Conservation (phyloP, 2,329 filamentous ascomycete genomes). For the Chaetothyriales sp. region DNA sequence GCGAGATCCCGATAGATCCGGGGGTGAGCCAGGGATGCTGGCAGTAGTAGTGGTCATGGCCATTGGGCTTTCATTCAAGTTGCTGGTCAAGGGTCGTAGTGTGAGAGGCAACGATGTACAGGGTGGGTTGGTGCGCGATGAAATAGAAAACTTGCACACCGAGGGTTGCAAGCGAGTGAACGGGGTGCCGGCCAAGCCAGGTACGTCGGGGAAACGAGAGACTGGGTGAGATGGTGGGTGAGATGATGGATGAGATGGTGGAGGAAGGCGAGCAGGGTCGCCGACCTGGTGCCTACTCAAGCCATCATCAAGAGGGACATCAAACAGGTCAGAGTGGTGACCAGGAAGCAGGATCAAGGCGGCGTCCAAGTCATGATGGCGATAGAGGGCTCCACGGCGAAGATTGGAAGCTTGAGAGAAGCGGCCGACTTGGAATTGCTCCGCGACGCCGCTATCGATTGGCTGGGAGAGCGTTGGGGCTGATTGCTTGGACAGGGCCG, state of each 20-base stretch:
- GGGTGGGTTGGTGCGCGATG: not conserved
- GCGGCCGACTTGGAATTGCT: constrained; percentile 10
- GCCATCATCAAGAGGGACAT: not conserved
- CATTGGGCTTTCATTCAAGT: constrained; percentile 18
- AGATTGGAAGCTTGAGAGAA: constrained; percentile 10
- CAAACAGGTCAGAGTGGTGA: not conserved
- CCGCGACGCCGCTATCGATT: not conserved
- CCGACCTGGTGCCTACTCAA: not conserved
- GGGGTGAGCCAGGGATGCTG: constrained; percentile 52
- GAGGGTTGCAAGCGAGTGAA: constrained; percentile 6
- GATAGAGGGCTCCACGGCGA: not conserved
- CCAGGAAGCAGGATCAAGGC: not conserved
- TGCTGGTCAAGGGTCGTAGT: constrained; percentile 6
- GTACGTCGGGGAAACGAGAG: not conserved
- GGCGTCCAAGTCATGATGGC: not conserved
- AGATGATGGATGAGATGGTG: not conserved
- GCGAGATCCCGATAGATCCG: constrained; percentile 70
- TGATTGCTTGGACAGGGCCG: not conserved
- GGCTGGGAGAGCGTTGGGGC: not conserved
- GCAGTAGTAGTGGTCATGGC: constrained; percentile 26
- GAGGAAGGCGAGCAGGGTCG: not conserved
- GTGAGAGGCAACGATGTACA: not conserved
- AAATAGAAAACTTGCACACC: constrained; percentile 3
- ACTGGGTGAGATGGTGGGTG: not conserved
- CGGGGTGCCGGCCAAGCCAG: not conserved